Evolutionary conservation across 108 stramenopile species (phyloP).

Genomic region (Aureococcus anophagefferens): DNA sequence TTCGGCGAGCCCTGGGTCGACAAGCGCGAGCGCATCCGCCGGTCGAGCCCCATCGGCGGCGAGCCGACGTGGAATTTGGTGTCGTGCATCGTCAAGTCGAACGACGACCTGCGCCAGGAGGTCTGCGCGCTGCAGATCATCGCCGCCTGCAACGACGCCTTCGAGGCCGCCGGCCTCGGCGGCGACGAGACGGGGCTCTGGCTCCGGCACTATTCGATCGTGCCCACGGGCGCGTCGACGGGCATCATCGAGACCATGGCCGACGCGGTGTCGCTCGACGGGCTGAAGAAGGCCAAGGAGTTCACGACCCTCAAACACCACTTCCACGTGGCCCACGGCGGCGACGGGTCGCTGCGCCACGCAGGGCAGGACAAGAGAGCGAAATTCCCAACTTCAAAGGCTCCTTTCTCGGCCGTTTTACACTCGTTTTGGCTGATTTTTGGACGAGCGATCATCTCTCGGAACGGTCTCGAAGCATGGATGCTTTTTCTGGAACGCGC

Average conservation of each 20-base stretch:
- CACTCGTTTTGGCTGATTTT: too few species aligned
- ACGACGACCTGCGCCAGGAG: constrained; percentile 96
- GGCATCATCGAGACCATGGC: constrained; percentile 83
- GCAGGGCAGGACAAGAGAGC: too few species aligned
- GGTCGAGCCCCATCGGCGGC: constrained; percentile 59
- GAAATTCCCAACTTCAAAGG: too few species aligned
- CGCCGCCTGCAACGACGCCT: constrained; percentile 77
- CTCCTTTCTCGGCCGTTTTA: too few species aligned
- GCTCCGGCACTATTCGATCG: constrained; percentile 82
- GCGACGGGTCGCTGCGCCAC: constrained; percentile 12
- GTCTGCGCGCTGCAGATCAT: constrained; percentile 90
- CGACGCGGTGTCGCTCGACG: constrained; percentile 85
- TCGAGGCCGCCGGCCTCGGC: constrained; percentile 55
- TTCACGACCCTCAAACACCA: constrained; percentile 34
- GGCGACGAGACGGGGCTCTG: constrained; percentile 59
- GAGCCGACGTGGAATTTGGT: constrained; percentile 73
- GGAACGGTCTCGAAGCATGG: too few species aligned
- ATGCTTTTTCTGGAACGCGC: too few species aligned
- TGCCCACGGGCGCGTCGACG: constrained; percentile 75
- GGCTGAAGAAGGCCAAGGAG: constrained; percentile 84
- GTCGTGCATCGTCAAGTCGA: constrained; percentile 92
- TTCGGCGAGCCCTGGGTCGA: constrained; percentile 91
- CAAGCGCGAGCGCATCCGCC: constrained; percentile 73
- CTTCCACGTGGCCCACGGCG: constrained; percentile 24
- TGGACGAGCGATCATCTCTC: too few species aligned